Conservation (phyloP, 192 early-diverging fungal genomes). For the Podila minutissima region DNA sequence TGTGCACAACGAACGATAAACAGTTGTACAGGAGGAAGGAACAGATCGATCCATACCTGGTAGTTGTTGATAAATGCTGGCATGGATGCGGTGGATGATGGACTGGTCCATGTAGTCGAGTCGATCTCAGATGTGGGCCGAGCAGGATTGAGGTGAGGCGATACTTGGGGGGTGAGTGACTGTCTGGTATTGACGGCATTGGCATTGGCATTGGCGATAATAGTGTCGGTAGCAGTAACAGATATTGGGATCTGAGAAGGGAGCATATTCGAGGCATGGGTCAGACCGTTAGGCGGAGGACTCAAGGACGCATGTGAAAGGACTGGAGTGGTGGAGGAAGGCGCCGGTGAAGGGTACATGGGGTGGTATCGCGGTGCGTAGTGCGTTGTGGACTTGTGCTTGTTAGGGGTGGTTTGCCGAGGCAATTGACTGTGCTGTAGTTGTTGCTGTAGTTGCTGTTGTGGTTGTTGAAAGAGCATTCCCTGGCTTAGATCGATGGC, state of each 20-base stretch:
- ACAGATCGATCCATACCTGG: constrained; percentile 23
- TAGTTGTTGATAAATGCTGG: constrained; percentile 33
- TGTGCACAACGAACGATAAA: too few relatives aligned
- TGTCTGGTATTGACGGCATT: constrained; percentile 2
- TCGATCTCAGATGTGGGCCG: constrained; percentile 22
- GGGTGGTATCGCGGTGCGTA: constrained; percentile 42
- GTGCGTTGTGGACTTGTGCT: constrained; percentile 36
- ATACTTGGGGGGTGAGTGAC: constrained; percentile 28
- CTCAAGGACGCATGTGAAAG: constrained; percentile 32
- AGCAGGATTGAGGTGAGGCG: constrained; percentile 29
- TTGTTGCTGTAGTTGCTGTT: constrained; percentile 8
- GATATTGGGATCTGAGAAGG: constrained; percentile 8
- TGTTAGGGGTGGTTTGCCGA: constrained; percentile 12
- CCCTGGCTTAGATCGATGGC: neutral
- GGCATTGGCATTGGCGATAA: constrained; percentile 5
- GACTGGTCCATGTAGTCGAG: constrained; percentile 21
- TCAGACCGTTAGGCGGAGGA: constrained; percentile 11
- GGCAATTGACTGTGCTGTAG: constrained; percentile 6
- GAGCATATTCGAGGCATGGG: constrained; percentile 14
- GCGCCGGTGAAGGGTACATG: constrained; percentile 39
- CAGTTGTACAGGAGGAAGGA: too few relatives aligned
- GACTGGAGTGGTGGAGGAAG: constrained; percentile 33
- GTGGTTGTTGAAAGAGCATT: constrained; percentile 9
- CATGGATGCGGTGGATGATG: constrained; percentile 35
- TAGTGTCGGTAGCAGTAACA: constrained; percentile 3